Evolutionary conservation across 371 early-diverging fungal genomes (phyloP).

Genomic region (Mucor piriformis): DNA sequence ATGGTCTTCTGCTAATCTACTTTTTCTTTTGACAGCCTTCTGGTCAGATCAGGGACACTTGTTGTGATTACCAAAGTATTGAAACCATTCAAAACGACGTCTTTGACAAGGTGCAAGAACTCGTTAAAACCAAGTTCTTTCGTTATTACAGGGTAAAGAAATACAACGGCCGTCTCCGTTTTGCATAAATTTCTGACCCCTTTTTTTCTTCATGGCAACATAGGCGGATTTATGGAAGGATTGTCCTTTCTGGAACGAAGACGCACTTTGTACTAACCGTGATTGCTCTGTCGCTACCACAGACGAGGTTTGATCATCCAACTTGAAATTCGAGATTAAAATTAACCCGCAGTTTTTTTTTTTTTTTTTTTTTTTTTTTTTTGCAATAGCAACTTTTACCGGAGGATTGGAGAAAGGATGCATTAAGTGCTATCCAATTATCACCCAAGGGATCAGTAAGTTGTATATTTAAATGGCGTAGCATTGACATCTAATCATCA

Average conservation of each 20-base stretch:
- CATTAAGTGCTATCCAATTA: slow-evolving; percentile 58
- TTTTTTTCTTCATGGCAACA: not conserved
- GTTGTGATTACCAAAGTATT: slow-evolving; percentile 83
- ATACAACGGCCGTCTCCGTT: not conserved
- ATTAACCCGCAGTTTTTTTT: no score
- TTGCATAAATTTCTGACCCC: not conserved
- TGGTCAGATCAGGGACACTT: slow-evolving; percentile 79
- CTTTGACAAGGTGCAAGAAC: slow-evolving; percentile 62
- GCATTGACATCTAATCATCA: not conserved
- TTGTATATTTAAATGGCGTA: not conserved
- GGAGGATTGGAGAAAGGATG: slow-evolving; percentile 55
- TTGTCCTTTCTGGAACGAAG: slow-evolving; percentile 92
- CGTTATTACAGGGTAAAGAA: slow-evolving; percentile 79
- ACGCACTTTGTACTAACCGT: slow-evolving; percentile 79
- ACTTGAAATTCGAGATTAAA: not conserved
- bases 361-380: no score
- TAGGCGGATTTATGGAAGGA: slow-evolving; percentile 89
- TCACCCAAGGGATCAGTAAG: slow-evolving; percentile 55
- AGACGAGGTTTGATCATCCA: slow-evolving; percentile 62
- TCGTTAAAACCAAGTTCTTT: slow-evolving; percentile 86
- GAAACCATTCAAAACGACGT: slow-evolving; percentile 76
- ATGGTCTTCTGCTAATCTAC: no score
- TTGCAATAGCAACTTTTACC: slow-evolving; percentile 31
- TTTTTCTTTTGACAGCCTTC: slow-evolving; percentile 49
- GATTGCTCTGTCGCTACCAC: slow-evolving; percentile 88